Conservation (phyloP, 73 alveolate genomes). For the Paramecium octaurelia region DNA sequence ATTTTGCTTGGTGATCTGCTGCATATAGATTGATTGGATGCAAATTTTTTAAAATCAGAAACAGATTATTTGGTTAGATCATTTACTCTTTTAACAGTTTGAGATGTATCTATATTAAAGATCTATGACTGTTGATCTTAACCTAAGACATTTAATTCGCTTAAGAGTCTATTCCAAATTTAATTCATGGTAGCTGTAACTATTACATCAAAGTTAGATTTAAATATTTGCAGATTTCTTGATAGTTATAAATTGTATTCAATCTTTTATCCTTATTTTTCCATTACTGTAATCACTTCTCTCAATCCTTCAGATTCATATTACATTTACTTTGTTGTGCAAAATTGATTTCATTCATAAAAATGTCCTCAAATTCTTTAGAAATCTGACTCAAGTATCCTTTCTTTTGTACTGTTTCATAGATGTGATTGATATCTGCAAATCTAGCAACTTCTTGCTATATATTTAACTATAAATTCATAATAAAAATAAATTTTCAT, state of each 20-base stretch:
- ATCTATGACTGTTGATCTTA: not conserved
- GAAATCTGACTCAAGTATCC: not conserved
- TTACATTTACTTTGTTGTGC: not conserved
- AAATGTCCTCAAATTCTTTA: not conserved
- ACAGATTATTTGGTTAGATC: not conserved
- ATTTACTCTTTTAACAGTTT: not conserved
- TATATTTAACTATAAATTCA: conserved; percentile 13
- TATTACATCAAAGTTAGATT: conserved; percentile 33
- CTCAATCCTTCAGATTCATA: not conserved
- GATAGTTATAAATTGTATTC: not conserved
- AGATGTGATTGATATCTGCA: conserved; percentile 43
- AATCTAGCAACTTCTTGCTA: not conserved
- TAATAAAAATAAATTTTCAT: not conserved
- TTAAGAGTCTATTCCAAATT: conserved; percentile 12
- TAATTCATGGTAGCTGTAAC: not conserved
- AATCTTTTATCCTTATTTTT: conserved; percentile 28
- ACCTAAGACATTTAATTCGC: not conserved
- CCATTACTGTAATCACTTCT: conserved; percentile 3
- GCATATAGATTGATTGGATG: not conserved
- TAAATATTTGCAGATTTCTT: conserved; percentile 4
- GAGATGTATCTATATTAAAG: not conserved
- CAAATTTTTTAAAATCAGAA: not conserved
- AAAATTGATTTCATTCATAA: not conserved
- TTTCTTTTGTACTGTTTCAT: conserved; percentile 11
- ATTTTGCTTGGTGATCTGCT: conserved; percentile 44